Percentiles rank a stretch among this genome's conserved stretches.
phyloP scores from a whole-genome alignment of 2,329 filamentous ascomycete species.

The Pleoardoris graminearum region DNA sequence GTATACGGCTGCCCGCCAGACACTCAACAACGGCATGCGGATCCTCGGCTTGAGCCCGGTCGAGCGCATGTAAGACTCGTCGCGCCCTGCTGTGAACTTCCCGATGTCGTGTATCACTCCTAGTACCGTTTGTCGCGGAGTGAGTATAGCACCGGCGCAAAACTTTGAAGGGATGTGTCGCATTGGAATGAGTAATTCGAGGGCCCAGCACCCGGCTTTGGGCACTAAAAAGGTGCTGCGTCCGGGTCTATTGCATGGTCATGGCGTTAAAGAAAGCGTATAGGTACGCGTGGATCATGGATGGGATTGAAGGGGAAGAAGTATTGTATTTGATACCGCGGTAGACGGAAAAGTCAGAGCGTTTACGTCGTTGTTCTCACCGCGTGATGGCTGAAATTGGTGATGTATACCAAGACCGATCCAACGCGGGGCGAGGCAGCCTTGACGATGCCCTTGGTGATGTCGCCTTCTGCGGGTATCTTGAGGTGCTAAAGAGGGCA shows the following conservation, averaged over 20 bases:
- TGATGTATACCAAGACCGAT: too few relatives aligned
- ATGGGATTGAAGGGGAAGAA: neutral
- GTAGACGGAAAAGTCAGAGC: too few relatives aligned
- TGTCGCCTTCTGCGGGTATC: too few relatives aligned
- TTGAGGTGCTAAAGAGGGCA: too few relatives aligned
- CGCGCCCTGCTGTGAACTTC: neutral
- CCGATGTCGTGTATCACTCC: neutral
- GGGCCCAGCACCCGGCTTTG: too few relatives aligned
- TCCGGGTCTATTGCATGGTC: neutral
- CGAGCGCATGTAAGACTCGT: constrained; percentile 47
- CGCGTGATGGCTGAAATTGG: too few relatives aligned
- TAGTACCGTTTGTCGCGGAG: neutral
- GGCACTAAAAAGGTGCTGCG: neutral
- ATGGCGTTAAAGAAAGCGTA: neutral
- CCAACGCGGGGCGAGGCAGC: too few relatives aligned
- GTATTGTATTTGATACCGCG: neutral
- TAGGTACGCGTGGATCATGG: neutral
- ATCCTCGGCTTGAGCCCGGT: constrained; percentile 78
- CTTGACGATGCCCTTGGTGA: too few relatives aligned
- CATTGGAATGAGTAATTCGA: too few relatives aligned
- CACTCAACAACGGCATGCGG: constrained; percentile 81
- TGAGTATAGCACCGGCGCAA: neutral
- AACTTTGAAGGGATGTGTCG: too few relatives aligned
- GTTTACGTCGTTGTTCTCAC: too few relatives aligned
- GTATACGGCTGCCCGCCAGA: constrained; percentile 74